These are phyloP conservation scores for Marasmius sp. DNA, from an alignment of 1,284 basidiomycete genomes.

Conservation along the genomic window DNA sequence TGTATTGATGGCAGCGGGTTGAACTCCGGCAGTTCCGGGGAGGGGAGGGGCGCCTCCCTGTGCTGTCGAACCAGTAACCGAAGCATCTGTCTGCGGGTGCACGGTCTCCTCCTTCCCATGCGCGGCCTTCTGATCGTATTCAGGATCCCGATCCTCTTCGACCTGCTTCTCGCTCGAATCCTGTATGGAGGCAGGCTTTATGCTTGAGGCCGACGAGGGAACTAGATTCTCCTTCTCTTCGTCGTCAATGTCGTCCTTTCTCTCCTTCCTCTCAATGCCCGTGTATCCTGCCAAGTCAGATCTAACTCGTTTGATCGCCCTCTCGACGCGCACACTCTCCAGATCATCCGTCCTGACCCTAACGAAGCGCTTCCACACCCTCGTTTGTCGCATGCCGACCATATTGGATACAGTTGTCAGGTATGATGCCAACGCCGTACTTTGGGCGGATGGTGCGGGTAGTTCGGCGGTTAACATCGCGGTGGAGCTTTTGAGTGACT, in stretches of 20 bases:
- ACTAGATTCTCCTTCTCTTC: slow-evolving; percentile 30
- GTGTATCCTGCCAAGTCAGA: slow-evolving; percentile 80
- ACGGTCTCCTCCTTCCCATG: slow-evolving; percentile 7
- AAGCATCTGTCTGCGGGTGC: slow-evolving; percentile 1
- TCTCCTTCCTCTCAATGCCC: slow-evolving; percentile 23
- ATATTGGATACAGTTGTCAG: slow-evolving; percentile 77
- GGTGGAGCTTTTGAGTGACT: slow-evolving; percentile 34
- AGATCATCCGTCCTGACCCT: slow-evolving; percentile 83
- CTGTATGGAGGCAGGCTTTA: slow-evolving; percentile 16
- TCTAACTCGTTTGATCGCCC: slow-evolving; percentile 83
- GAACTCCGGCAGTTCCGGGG: slow-evolving; percentile 3
- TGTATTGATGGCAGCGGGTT: slow-evolving; percentile 9
- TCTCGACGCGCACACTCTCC: slow-evolving; percentile 81
- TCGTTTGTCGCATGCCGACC: slow-evolving; percentile 56
- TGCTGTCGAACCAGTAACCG: background rate
- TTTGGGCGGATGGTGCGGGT: slow-evolving; percentile 43
- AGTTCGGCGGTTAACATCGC: slow-evolving; percentile 16
- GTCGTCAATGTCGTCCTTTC: background rate
- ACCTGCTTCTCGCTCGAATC: slow-evolving; percentile 30
- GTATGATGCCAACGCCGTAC: slow-evolving; percentile 76
- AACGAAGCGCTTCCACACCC: slow-evolving; percentile 85
- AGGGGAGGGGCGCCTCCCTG: slow-evolving; percentile 7
- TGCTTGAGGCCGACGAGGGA: background rate
- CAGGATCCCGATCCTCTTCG: slow-evolving; percentile 23
- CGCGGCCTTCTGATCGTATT: slow-evolving; percentile 8